phyloP scores from a whole-genome alignment of 2,329 filamentous ascomycete genomes.

The Thielaviopsis populi region DNA sequence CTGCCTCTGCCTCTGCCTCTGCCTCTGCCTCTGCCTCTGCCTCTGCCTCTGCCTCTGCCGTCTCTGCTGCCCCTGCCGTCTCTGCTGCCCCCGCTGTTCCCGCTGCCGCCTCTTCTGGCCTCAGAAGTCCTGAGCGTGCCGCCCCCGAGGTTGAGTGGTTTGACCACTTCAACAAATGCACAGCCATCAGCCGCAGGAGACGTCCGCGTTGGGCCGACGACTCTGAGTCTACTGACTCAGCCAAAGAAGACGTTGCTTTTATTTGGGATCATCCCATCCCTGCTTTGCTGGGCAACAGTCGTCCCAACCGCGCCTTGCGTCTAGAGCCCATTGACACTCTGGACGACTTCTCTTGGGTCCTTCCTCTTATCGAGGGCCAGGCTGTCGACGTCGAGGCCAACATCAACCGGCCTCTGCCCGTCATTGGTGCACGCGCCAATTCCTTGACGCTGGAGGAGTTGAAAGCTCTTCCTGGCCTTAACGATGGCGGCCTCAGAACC shows the following conservation, averaged over 20 bases:
- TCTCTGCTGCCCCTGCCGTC: background rate
- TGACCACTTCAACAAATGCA: background rate
- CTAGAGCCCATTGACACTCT: background rate
- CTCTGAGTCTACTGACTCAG: slow-evolving; percentile 1
- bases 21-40: background rate
- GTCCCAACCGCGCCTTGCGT: background rate
- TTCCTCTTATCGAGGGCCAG: background rate
- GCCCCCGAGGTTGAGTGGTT: background rate
- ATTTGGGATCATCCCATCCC: background rate
- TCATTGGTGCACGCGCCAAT: background rate
- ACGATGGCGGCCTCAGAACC: slow-evolving; percentile 5
- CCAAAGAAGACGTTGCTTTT: background rate
- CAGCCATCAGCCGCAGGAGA: background rate
- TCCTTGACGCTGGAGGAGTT: background rate
- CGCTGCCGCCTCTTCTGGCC: background rate
- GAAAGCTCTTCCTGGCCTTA: background rate
- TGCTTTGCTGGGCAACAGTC: background rate
- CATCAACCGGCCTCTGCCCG: background rate
- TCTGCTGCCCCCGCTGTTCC: background rate
- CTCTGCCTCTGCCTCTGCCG: too few relatives aligned
- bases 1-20: background rate
- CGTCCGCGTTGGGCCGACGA: background rate
- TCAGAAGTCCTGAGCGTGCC: background rate
- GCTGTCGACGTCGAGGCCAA: background rate
- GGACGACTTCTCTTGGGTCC: slow-evolving; percentile 8